Base-by-base conservation (phyloP, 495 filamentous ascomycete genomes). In the Penicillium robsamsonii region DNA sequence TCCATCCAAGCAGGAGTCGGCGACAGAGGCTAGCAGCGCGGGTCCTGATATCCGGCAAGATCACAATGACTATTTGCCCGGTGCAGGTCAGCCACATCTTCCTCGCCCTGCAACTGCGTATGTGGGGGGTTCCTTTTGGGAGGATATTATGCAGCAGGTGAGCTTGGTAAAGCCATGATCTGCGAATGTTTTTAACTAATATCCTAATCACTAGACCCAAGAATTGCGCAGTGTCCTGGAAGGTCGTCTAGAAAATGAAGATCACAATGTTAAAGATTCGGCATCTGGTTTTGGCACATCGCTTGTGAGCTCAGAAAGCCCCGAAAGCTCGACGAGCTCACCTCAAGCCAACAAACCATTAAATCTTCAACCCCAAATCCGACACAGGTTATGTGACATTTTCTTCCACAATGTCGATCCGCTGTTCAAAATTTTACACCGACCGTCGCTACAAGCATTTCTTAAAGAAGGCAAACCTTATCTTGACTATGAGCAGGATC, bases 361-460 rank as follows among this genome's bases (percentile, higher is more conserved):
- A 8, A 38, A 4, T 3, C 60, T 59, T 2, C 30, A 48, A 17
- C 29, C 50, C 9, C 50, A 56, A 8, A 57, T 22, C 7, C 44
- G 56, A 6, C 58, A 65, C 17, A 62, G 53, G 11, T 47, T 77
- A 3, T 73, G 64, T 45, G 62, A 65, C 2, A 66, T 73, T 7
- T 77, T 69, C 47, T 33, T 76, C 17, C 38, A 53, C 9, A 73
- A 68, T 44, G 69, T 76, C 9, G 73, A 77, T 45, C 74, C 74
- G 1, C 20, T 75, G 9, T 70, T 76, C 57, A 77, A 75, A 46
- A 60, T 78, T 13, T 35, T 77, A 6, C 75, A 77, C 50, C 46
- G 63, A 0, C 67, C 75, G 7, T 70, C 73, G 4, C 47, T 78
- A 18, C 50, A 63, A 17, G 66, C 52, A 3, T 73, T 64, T 37